Conservation (phyloP, 2,329 filamentous ascomycete genomes). For the Malbranchea cinnamomea region DNA sequence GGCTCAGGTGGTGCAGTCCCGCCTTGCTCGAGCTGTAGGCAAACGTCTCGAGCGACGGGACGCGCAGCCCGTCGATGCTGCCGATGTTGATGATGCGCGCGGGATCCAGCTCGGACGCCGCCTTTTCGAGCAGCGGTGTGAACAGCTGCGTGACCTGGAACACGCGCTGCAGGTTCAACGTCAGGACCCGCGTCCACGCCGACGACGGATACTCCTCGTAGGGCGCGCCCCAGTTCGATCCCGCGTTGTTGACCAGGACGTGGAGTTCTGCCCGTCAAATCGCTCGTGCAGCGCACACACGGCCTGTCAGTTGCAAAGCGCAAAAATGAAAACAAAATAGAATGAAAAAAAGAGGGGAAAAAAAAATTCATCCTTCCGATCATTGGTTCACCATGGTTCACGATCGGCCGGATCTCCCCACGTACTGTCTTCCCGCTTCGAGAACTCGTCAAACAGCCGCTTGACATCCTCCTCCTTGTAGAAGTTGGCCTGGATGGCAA, state of each 20-base stretch:
- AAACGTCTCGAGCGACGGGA: slow-evolving; percentile 37
- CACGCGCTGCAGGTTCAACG: slow-evolving; percentile 39
- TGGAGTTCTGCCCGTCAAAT: slow-evolving; percentile 28
- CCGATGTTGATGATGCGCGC: slow-evolving; percentile 39
- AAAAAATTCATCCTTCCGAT: too few species aligned
- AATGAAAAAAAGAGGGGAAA: too few species aligned
- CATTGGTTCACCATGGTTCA: too few species aligned
- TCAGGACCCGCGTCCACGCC: slow-evolving; percentile 43
- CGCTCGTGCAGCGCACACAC: too few species aligned
- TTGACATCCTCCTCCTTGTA: slow-evolving; percentile 38
- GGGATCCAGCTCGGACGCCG: slow-evolving; percentile 28
- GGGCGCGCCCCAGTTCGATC: slow-evolving; percentile 40
- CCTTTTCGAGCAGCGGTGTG: slow-evolving; percentile 34
- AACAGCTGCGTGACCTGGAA: slow-evolving; percentile 35
- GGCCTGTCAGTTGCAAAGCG: slow-evolving; percentile 44
- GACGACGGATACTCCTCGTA: slow-evolving; percentile 44
- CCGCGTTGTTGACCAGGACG: slow-evolving; percentile 39
- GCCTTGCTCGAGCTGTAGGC: slow-evolving; percentile 40
- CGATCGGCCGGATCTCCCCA: slow-evolving; percentile 38
- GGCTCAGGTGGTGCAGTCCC: slow-evolving; percentile 38
- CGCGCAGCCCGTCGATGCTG: slow-evolving; percentile 38
- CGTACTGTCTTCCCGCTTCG: slow-evolving; percentile 38
- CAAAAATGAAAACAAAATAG: too few species aligned
- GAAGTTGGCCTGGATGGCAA: slow-evolving; percentile 37
- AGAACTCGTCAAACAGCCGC: slow-evolving; percentile 33